Evolutionary conservation across 768 basidiomycete genomes (phyloP).

Genomic region (Mycena olivaceomarginata): DNA sequence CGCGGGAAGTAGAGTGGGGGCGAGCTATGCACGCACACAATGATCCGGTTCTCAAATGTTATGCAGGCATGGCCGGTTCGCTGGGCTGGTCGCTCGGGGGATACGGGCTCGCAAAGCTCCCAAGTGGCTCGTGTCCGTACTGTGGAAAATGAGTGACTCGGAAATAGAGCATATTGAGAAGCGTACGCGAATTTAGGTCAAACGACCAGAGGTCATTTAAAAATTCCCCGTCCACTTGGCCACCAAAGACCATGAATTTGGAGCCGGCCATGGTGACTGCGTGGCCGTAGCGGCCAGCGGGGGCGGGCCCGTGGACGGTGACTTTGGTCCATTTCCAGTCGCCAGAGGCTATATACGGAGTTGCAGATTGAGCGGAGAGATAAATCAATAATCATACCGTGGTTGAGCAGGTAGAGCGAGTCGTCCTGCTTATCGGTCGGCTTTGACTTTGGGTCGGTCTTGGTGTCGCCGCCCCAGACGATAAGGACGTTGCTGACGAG

Average conservation of each 20-base stretch:
- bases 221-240: conserved; percentile 96
- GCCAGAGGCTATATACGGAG: conserved; percentile 82
- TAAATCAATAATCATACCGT: conserved; percentile 75
- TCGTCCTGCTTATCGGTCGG: conserved; percentile 91
- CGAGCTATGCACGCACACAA: conserved; percentile 75
- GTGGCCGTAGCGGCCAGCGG: conserved; percentile 96
- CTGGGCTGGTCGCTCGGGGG: conserved; percentile 80
- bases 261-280: conserved; percentile 94
- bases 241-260: conserved; percentile 96
- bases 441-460: conserved; percentile 78
- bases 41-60: conserved; percentile 87
- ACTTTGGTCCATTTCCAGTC: conserved; percentile 99
- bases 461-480: conserved; percentile 99
- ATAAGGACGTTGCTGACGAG: conserved; percentile 97
- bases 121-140: conserved; percentile 91
- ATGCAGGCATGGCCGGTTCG: conserved; percentile 96
- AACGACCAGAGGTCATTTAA: conserved; percentile 97
- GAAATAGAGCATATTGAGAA: conserved; percentile 23
- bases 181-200: conserved; percentile 94
- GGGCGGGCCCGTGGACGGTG: conserved; percentile 83
- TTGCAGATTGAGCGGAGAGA: conserved; percentile 18
- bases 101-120: conserved; percentile 84
- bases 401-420: conserved; percentile 93
- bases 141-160: conserved; percentile 52
- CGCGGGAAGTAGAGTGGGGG: conserved; percentile 7